Base-by-base conservation (phyloP, 2,329 filamentous ascomycete genomes). In the Fusarium guadeloupense region DNA sequence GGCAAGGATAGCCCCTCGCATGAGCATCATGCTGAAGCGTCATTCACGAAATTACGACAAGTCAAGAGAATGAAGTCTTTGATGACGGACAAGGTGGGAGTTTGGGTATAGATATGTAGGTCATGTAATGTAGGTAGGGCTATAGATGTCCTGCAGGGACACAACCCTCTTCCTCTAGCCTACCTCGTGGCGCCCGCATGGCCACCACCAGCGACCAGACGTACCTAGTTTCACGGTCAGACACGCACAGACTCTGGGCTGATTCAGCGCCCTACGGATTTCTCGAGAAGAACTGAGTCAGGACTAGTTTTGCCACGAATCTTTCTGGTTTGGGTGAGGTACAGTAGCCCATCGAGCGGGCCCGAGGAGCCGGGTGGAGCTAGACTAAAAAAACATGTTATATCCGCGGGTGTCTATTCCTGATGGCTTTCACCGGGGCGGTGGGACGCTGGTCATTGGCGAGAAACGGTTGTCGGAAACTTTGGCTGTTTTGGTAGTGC, bases 1-100 rank as follows among this genome's bases (percentile, higher is more conserved):
- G 21, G 39, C 59, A 14, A 63, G 16, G 39, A 50, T n/a, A 17
- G 17, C 25, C 21, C 56, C 41, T 33, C 38, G 54, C 16, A 47
- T 20, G 5, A 59, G 26, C 30, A 26, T 26, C 56, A 59, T 59
- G 19, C 20, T 19, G 34, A 40, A 23, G 25, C 25, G 7, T 17
- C 25, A 31, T 14, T 2, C 28, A 31, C 14, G 14, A 14, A n/a
- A 31, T 6, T 31, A 31, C 28, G 25, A 31, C 20, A 46, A 26
- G 21, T 26, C 21, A 40, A 40, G 21, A 13, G 38, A 28, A 28
- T n/a, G n/a, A 19, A 8, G 16, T 17, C 13, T 8, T 25, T 13
- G 20, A 20, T n/a, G n/a, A n/a, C 13, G 8, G 9, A 9, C 19
- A 8, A 19, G 14, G 6, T 28, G 38, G 38, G 38, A 40, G 13